These are phyloP conservation scores for Zoysia pacifica DNA, from an alignment of 176 grass and related monocot genomes.

Conservation along the genomic window DNA sequence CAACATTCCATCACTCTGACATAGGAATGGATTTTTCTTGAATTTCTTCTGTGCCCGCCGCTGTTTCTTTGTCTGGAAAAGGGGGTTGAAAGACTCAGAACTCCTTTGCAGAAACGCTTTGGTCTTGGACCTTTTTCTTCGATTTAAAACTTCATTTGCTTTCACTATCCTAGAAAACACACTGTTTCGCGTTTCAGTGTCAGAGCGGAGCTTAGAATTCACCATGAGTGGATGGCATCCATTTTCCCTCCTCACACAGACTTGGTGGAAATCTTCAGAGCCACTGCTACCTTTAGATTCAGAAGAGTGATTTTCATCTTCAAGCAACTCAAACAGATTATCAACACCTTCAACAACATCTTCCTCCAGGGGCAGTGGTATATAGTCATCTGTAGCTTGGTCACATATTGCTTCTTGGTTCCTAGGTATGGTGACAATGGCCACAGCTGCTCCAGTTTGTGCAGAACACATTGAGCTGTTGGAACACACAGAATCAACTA, in stretches of 20 bases:
- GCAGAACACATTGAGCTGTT: conserved; percentile 23
- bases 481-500: conserved; percentile 5
- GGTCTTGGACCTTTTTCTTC: conserved; percentile 31
- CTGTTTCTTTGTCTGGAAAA: conserved; percentile 26
- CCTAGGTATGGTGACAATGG: conserved; percentile 4
- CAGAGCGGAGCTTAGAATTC: conserved; percentile 47
- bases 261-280: not conserved
- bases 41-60: conserved; percentile 8
- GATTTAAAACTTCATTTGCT: not conserved
- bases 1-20: conserved; percentile 11
- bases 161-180: conserved; percentile 50
- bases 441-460: conserved; percentile 31
- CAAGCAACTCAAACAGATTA: conserved; percentile 36
- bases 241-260: conserved; percentile 28
- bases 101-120: conserved; percentile 32
- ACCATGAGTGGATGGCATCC: conserved; percentile 22
- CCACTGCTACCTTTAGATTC: conserved; percentile 36
- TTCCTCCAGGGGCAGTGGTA: conserved; percentile 40
- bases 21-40: not conserved
- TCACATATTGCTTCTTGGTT: conserved; percentile 37
- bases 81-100: conserved; percentile 21
- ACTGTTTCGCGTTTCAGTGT: conserved; percentile 45
- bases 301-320: conserved; percentile 32
- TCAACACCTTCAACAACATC: conserved; percentile 36
- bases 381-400: conserved; percentile 47